Evolutionary conservation across 257 asterid genomes (phyloP), one percentile per base, ranked within the genome.

Genomic region (Jasminum sambac): DNA sequence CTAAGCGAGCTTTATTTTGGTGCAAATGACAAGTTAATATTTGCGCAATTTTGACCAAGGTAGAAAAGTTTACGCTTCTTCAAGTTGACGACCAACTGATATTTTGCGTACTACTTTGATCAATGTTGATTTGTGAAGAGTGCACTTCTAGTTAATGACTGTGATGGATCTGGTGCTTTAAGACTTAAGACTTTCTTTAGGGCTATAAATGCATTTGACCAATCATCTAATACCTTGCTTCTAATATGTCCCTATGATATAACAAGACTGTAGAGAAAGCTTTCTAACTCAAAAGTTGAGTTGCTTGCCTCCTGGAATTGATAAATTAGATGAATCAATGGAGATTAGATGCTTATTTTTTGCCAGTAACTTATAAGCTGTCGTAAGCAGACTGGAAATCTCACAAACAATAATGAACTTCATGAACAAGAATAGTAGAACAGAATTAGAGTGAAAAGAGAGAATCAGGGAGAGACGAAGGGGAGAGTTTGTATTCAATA

Each of bases 41-140:
- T 16, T 8, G 23, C 17, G 19, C 8, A 46, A 46, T 16, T 19
- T 46, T 46, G 57, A 46, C 17, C 4, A n/a, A 46, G 55, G 55
- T 5, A 46, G 17, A 46, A 46, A 46, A n/a, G 0, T 46, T 6
- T 5, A 16, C 10, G 8, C 7, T 3, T 46, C 57, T 46, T 46
- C 57, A 46, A 16, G 57, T 46, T 46, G 57, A n/a, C 11, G 34
- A 64, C 11, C 16, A 39, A 39, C 17, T 5, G 34, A 5, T 52
- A 12, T 9, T 10, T 39, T 24, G 26, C 9, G 11, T 52, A 21
- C 60, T 19, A 63, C 24, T 72, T 57, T 23, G 39, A 5, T 46
- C 11, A 48, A 37, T 61, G 7, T 48, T 46, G 26, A 23, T 21
- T 21, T 52, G 59, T 59, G 11, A 23, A 63, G 64, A 72, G 70